Conservation (phyloP, 352 stramenopile species). For the Globisporangium echinulatum region DNA sequence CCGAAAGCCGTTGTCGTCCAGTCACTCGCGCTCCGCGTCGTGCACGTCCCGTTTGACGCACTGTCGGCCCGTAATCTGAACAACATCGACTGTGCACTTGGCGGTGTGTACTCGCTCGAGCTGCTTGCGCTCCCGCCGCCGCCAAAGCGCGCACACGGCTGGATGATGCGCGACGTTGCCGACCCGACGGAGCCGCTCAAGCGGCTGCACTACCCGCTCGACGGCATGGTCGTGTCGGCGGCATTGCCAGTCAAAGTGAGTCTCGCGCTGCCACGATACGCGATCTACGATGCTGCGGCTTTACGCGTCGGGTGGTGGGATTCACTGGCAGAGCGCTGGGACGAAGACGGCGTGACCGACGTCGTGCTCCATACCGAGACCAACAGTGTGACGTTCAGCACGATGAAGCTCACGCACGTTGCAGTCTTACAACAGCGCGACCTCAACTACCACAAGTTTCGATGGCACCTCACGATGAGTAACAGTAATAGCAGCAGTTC, state of each 20-base stretch:
- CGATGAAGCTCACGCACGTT: conserved; percentile 67
- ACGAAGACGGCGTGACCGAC: conserved; percentile 75
- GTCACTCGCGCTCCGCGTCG: conserved; percentile 60
- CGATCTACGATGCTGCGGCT: conserved; percentile 34
- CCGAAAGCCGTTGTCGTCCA: conserved; percentile 75
- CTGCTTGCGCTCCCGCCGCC: conserved; percentile 59
- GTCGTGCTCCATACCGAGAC: conserved; percentile 50
- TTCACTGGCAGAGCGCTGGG: conserved; percentile 34
- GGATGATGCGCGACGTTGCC: conserved; percentile 70
- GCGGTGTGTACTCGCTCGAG: conserved; percentile 62
- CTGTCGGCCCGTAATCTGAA: conserved; percentile 20
- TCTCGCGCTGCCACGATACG: conserved; percentile 38
- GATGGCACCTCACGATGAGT: conserved; percentile 58
- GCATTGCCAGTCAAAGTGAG: conserved; percentile 61
- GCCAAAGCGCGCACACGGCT: conserved; percentile 60
- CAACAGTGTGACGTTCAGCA: conserved; percentile 60
- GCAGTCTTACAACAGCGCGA: conserved; percentile 66
- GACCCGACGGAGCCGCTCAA: conserved; percentile 41
- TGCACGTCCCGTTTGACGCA: conserved; percentile 56
- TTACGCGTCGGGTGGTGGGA: conserved; percentile 69
- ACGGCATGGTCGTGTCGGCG: conserved; percentile 65
- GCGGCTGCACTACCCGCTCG: conserved; percentile 63
- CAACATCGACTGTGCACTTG: conserved; percentile 42
- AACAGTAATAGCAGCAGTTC: no score
- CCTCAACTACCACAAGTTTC: conserved; percentile 57